Base-by-base conservation (phyloP, 1,139 yeast species). In the Blastobotrys illinoisensis region DNA sequence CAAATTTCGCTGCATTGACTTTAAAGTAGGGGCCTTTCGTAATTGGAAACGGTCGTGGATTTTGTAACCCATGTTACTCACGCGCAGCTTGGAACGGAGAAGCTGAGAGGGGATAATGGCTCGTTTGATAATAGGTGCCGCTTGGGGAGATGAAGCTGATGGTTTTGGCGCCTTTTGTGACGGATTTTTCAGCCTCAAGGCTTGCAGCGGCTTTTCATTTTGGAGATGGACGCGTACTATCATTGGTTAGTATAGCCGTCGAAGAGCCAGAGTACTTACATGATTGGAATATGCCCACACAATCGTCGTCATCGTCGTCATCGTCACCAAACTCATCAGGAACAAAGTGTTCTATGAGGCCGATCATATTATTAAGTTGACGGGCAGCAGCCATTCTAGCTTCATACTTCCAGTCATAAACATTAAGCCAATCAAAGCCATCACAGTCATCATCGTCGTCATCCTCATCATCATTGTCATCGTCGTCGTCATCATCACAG, bases 401-500 rank as follows among this genome's bases (percentile, higher is more conserved):
- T 13, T 48, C 52, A 28, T 47, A 48, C 21, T 48, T 46, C 24
- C 26, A 48, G 20, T 51, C 56, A 28, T 50, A 47, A 2, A 47
- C 32, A 44, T 49, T 49, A 26, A 53, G 28, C 16, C 20, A 43
- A 24, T 54, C 54, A 44, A 48, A 48, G 36, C 47, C 52, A n/a
- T 43, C 44, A 9, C 14, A 14, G 18, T 51, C 52, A 5, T 18
- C 20, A 43, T 47, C 54, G 6, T 43, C 47, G 1, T 50, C 56
- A 28, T 46, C 50, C 1, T 50, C 56, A 28, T 46, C 50, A 23
- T 49, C 52, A n/a, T 43, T 50, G 36, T 48, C 49, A 16, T 47
- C 49, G 16, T 49, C 51, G n/a, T 55, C 49, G 24, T 51, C 48
- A 3, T 32, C 49, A 9, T 47, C 54, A 18, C 48, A 54, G n/a